Evolutionary conservation across 1,284 basidiomycete genomes (phyloP), one percentile per base, ranked within the genome.

Genomic region (Cutaneotrichosporon cutaneum): DNA sequence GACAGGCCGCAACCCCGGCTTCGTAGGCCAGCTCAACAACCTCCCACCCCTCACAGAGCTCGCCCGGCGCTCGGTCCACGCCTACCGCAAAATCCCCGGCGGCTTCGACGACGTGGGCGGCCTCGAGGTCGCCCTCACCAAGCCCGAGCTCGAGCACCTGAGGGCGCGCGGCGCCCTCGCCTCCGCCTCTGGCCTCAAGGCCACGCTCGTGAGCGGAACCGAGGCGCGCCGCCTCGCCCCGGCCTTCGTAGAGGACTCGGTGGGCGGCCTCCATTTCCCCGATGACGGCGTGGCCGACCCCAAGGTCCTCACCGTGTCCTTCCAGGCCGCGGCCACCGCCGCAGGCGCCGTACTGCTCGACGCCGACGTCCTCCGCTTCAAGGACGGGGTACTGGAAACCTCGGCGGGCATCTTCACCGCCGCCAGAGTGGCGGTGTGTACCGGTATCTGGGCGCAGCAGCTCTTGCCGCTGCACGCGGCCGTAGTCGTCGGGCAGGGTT

Each of bases 1-100:
- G 14, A 72, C 70, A 9, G 70, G 70, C 18, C 70, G 70, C 45
- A 69, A 69, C 13, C 71, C 71, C 2, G 71, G 69, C 30, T 65
- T 71, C 53, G 69, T 72, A 2, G 69, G 68, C 3, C 67, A 68
- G 39, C 60, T 67, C 33, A 71, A 69, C 63, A 42, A 54, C 18
- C 7, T 69, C 11, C 47, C 65, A 2, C 47, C 56, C 1, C 54
- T 71, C n/a, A 72, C 69, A 6, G 63, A 69, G 42, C 62, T 72
- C 8, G 69, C 71, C 2, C 63, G 61, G 21, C 55, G 68, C 9
- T 66, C 60, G 0, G 66, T 71, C 1, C 13, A 5, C 18, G 39
- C 62, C 33, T 72, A 72, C 60, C 4, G 21, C 8, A 18, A 27
- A 9, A 56, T 63, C 4, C 60, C 58, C 8, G 63, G 63, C 3